phyloP scores from a whole-genome alignment of 257 asterid genomes.

The Handroanthus guayacan region DNA sequence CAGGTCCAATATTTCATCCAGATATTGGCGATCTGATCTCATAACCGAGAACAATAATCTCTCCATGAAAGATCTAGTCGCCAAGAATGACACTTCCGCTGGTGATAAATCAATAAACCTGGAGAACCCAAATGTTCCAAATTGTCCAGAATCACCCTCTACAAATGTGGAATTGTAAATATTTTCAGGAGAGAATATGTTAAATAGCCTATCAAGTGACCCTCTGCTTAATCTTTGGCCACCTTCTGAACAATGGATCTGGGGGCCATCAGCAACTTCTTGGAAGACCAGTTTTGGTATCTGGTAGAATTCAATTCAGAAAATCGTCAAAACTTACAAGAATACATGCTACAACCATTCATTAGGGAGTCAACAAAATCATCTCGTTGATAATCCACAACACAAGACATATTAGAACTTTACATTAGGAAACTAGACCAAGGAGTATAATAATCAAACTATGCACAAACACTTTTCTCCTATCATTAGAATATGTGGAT shows the following conservation, averaged over 20 bases:
- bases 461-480: background rate
- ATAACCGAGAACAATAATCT: conserved; percentile 67
- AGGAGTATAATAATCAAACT: conserved; percentile 9
- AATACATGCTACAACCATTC: conserved; percentile 6
- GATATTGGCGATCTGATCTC: conserved; percentile 62
- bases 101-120: conserved; percentile 86
- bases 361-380: conserved; percentile 21
- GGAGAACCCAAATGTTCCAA: conserved; percentile 83
- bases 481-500: background rate
- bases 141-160: conserved; percentile 47
- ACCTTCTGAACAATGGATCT: conserved; percentile 43
- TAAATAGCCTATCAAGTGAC: conserved; percentile 63
- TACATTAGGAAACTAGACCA: conserved; percentile 21
- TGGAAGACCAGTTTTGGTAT: conserved; percentile 87
- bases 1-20: conserved; percentile 64
- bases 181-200: conserved; percentile 84
- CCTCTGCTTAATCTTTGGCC: conserved; percentile 48
- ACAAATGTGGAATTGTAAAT: conserved; percentile 56
- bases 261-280: conserved; percentile 53
- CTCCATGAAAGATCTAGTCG: conserved; percentile 78
- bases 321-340: conserved; percentile 26
- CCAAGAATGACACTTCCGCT: conserved; percentile 74
- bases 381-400: conserved; percentile 25
- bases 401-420: conserved; percentile 19
- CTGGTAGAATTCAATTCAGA: conserved; percentile 48